These are phyloP conservation scores for Allantophomopsis cytisporea DNA, from an alignment of 2,329 filamentous ascomycete species.

Conservation along the genomic window DNA sequence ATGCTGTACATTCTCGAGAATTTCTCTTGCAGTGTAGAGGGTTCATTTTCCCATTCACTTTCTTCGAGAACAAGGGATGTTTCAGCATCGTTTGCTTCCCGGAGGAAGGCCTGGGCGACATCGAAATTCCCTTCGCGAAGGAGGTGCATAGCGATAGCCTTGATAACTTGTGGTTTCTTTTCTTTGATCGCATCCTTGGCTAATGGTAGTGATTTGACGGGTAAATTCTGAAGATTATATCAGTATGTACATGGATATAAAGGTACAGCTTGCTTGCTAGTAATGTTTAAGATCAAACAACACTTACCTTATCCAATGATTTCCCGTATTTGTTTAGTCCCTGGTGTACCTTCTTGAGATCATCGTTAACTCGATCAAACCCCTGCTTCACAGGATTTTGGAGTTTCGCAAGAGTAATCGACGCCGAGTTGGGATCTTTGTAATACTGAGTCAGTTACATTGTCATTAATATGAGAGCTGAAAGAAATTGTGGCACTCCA, in stretches of 20 bases:
- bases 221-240: conserved; percentile 12
- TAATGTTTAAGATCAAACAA: background rate
- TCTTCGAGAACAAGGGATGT: conserved; percentile 47
- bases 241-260: background rate
- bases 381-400: conserved; percentile 75
- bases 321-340: conserved; percentile 76
- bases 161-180: conserved; percentile 69
- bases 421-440: conserved; percentile 54
- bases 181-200: conserved; percentile 70
- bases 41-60: background rate
- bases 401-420: conserved; percentile 66
- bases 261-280: conserved; percentile 1
- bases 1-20: conserved; percentile 90
- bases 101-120: conserved; percentile 74
- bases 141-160: conserved; percentile 92
- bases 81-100: conserved; percentile 41
- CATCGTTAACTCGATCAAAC: conserved; percentile 68
- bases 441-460: conserved; percentile 1
- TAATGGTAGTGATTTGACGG: conserved; percentile 51
- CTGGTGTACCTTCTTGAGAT: conserved; percentile 72
- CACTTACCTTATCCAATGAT: conserved; percentile 61
- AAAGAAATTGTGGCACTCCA: background rate
- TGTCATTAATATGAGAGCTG: too few relatives aligned
- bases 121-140: conserved; percentile 87
- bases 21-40: conserved; percentile 47